Percentiles rank a stretch among this genome's conserved stretches.
Conservation (phyloP, 2,329 filamentous ascomycete species). For the Alternaria arborescens region DNA sequence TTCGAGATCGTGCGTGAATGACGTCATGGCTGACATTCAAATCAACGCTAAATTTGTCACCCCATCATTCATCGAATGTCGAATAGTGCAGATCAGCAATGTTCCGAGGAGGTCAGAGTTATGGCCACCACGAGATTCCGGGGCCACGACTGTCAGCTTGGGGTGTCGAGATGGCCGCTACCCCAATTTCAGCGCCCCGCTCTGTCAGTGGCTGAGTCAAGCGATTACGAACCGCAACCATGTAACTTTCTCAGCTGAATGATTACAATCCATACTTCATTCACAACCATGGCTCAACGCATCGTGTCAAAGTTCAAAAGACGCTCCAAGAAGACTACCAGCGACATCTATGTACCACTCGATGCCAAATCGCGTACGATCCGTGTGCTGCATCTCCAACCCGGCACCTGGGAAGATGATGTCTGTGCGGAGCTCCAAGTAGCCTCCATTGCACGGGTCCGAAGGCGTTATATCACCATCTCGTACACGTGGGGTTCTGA, state of each 20-base stretch:
- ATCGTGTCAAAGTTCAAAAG: slow-evolving; percentile 8
- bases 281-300: slow-evolving; percentile 3
- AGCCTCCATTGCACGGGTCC: slow-evolving; percentile 12
- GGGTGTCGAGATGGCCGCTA: neutral
- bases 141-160: neutral
- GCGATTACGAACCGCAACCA: neutral
- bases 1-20: slow-evolving; percentile 9
- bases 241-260: neutral
- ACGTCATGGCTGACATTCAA: slow-evolving; percentile 9
- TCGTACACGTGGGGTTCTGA: slow-evolving; percentile 25
- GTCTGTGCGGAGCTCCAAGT: slow-evolving; percentile 15
- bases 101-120: neutral
- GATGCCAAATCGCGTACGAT: slow-evolving; percentile 7
- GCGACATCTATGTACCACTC: slow-evolving; percentile 2
- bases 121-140: neutral
- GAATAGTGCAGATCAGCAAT: neutral
- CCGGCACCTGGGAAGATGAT: slow-evolving; percentile 14
- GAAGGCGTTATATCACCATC: slow-evolving; percentile 19
- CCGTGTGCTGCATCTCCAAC: slow-evolving; percentile 18
- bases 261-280: neutral
- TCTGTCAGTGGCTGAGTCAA: neutral
- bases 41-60: neutral
- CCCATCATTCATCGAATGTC: neutral
- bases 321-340: neutral
- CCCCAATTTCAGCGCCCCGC: neutral